phyloP scores from a whole-genome alignment of 1,284 basidiomycete genomes.

The Heterobasidion occidentale region DNA sequence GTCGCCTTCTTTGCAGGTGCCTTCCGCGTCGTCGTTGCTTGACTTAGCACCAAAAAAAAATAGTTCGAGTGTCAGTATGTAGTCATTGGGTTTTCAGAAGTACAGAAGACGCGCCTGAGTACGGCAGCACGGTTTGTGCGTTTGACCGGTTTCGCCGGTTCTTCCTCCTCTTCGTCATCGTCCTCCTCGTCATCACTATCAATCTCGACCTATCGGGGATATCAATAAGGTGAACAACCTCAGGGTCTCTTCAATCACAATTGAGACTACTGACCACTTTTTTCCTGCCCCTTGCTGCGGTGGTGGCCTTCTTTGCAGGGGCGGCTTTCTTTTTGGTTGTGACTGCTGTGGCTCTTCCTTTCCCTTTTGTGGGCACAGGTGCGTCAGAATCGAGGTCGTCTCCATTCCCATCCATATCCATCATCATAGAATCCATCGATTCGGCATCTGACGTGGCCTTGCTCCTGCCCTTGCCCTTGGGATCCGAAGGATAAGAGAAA shows the following conservation, averaged over 20 bases:
- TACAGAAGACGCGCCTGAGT: constrained; percentile 36
- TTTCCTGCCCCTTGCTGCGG: constrained; percentile 44
- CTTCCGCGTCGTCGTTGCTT: constrained; percentile 45
- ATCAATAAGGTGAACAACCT: neutral
- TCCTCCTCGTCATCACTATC: constrained; percentile 52
- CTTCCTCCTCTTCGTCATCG: constrained; percentile 53
- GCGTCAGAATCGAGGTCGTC: constrained; percentile 30
- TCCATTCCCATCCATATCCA: constrained; percentile 45
- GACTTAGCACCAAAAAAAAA: constrained; percentile 13
- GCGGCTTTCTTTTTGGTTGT: constrained; percentile 7
- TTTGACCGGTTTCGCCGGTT: constrained; percentile 40
- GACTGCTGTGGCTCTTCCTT: neutral
- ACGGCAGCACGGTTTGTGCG: constrained; percentile 61
- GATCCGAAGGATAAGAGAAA: constrained; percentile 9
- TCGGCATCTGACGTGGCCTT: constrained; percentile 36
- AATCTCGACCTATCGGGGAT: constrained; percentile 16
- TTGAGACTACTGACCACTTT: constrained; percentile 25
- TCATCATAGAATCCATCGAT: constrained; percentile 78
- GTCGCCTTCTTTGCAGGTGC: constrained; percentile 52
- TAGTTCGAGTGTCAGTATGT: constrained; percentile 9
- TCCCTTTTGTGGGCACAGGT: constrained; percentile 36
- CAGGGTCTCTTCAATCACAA: neutral
- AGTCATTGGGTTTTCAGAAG: neutral
- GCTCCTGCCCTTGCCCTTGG: constrained; percentile 40
- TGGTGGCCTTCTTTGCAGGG: constrained; percentile 18